These are phyloP conservation scores for Colletotrichum caudatum DNA, from an alignment of 2,329 filamentous ascomycete genomes.

Conservation along the genomic window DNA sequence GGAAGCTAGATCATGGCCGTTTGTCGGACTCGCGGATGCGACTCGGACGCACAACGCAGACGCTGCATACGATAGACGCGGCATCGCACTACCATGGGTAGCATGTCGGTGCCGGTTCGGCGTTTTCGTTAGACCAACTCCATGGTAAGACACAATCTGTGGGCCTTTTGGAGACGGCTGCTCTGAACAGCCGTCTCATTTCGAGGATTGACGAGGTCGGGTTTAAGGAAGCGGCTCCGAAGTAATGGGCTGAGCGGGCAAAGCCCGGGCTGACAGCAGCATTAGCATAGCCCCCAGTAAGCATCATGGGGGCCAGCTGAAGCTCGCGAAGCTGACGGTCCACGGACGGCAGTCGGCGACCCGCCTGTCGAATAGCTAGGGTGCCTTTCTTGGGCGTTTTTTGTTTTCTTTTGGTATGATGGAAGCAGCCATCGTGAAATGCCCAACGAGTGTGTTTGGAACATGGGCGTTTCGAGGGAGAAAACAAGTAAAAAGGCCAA, in stretches of 20 bases:
- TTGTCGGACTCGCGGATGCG: too few species aligned
- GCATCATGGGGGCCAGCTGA: slow-evolving; percentile 2
- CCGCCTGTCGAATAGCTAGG: neutral
- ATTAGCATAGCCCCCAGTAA: neutral
- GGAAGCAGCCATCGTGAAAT: neutral
- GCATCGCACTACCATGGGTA: neutral
- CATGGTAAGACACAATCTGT: neutral
- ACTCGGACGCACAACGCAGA: too few species aligned
- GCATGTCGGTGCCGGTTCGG: slow-evolving; percentile 37
- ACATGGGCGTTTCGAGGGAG: neutral
- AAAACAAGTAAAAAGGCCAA: neutral
- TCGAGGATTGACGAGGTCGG: neutral
- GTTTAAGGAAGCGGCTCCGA: neutral
- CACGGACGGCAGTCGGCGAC: slow-evolving; percentile 25
- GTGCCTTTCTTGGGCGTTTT: too few species aligned
- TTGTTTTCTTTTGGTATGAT: too few species aligned
- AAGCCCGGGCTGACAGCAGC: neutral
- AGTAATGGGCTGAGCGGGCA: neutral
- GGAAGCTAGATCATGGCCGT: slow-evolving; percentile 5
- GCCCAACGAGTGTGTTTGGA: neutral
- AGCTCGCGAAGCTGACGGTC: neutral
- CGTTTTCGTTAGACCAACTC: neutral
- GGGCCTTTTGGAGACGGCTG: neutral
- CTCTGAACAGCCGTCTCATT: neutral
- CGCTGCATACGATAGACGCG: too few species aligned